A percentile compares a stretch with the other conserved stretches of the same genome.
These are phyloP conservation scores for Microbotryum violaceum DNA, from an alignment of 1,284 basidiomycete genomes.

Conservation along the genomic window DNA sequence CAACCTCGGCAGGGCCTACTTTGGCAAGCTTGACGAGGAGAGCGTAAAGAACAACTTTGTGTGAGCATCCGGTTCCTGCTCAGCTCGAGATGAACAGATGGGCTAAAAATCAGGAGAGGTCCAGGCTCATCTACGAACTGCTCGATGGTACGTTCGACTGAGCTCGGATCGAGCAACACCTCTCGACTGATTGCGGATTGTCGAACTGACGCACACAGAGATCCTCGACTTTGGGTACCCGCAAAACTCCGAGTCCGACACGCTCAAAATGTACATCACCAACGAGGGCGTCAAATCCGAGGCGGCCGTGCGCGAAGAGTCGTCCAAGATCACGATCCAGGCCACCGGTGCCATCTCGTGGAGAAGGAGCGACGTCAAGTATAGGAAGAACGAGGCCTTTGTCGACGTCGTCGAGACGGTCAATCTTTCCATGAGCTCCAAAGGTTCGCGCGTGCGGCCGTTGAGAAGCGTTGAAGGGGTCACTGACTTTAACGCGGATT, in stretches of 20 bases:
- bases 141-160: conserved; percentile 63
- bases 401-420: conserved; percentile 96
- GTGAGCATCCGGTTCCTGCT: background rate
- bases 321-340: conserved; percentile 90
- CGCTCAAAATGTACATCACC: conserved; percentile 94
- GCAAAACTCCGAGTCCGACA: conserved; percentile 98
- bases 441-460: conserved; percentile 52
- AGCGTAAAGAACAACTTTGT: conserved; percentile 98
- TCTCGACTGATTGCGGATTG: background rate
- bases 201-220: conserved; percentile 50
- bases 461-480: background rate
- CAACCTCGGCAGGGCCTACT: conserved; percentile 85
- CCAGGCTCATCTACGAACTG: conserved; percentile 75
- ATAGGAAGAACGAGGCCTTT: conserved; percentile 97
- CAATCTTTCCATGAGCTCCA: conserved; percentile 92
- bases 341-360: conserved; percentile 91
- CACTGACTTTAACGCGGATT: conserved; percentile 49
- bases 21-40: conserved; percentile 96
- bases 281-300: conserved; percentile 88
- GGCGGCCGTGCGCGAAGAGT: conserved; percentile 78
- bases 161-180: background rate
- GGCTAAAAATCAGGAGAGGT: background rate
- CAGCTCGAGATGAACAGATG: background rate
- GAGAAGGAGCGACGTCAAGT: conserved; percentile 88
- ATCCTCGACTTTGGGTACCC: conserved; percentile 98